Conservation (phyloP, 176 grass and related monocot genomes). For the Elymus sibiricus region DNA sequence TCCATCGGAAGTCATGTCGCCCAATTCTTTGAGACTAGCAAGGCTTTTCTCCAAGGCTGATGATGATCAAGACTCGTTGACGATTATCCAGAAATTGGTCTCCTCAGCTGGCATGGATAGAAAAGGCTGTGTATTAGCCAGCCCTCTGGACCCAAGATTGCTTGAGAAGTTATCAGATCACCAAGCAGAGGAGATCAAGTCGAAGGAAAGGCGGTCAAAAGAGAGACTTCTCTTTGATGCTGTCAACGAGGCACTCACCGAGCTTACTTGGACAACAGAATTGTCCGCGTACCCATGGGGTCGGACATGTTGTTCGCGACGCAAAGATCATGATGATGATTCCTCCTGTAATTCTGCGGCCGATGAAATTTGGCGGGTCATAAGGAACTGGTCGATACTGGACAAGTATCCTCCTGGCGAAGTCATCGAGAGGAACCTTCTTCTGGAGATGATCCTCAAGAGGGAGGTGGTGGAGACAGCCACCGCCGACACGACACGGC, state of each 20-base stretch:
- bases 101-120: conserved; percentile 43
- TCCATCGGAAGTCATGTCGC: conserved; percentile 51
- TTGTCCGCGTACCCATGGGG: conserved; percentile 59
- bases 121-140: conserved; percentile 47
- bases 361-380: conserved; percentile 63
- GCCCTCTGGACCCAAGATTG: conserved; percentile 53
- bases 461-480: conserved; percentile 47
- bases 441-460: conserved; percentile 69
- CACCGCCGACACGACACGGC: conserved; percentile 23
- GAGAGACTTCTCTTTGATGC: conserved; percentile 73
- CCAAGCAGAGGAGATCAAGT: conserved; percentile 36
- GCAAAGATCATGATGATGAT: conserved; percentile 17
- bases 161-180: conserved; percentile 44
- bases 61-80: conserved; percentile 67
- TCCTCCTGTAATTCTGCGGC: conserved; percentile 19
- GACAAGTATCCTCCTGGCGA: conserved; percentile 43
- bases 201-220: conserved; percentile 30
- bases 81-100: conserved; percentile 65
- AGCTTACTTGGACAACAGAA: conserved; percentile 43
- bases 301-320: background rate
- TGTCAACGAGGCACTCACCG: conserved; percentile 63
- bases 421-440: conserved; percentile 33
- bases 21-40: conserved; percentile 74
- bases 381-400: conserved; percentile 70
- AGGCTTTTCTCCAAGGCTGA: conserved; percentile 81